These are phyloP conservation scores for Clavulina sp. DNA, from an alignment of 768 basidiomycete genomes.

Conservation along the genomic window DNA sequence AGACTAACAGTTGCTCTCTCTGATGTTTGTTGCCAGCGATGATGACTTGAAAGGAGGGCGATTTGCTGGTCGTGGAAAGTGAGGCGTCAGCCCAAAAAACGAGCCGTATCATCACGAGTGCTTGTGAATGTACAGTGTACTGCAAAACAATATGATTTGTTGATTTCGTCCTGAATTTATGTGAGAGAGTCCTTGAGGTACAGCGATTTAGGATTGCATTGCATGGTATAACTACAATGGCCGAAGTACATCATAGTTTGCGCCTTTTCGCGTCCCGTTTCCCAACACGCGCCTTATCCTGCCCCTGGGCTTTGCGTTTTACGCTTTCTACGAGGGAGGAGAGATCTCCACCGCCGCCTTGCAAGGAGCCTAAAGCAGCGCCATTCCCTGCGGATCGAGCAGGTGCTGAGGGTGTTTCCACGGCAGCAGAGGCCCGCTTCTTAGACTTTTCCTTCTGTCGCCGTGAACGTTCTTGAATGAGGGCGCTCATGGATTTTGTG, in stretches of 20 bases:
- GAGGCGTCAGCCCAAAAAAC: too few relatives aligned
- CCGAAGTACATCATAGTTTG: not conserved
- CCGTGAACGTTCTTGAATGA: conserved; percentile 70
- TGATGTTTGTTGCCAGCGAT: conserved; percentile 28
- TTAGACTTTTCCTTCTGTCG: conserved; percentile 28
- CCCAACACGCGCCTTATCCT: not conserved
- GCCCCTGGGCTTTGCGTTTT: conserved; percentile 47
- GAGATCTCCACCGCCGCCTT: conserved; percentile 24
- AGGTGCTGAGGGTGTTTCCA: not conserved
- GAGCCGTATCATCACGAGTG: too few relatives aligned
- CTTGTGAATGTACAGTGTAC: too few relatives aligned
- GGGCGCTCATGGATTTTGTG: conserved; percentile 74
- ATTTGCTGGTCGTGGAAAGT: conserved; percentile 52
- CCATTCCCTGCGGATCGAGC: too few relatives aligned
- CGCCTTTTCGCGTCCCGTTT: not conserved
- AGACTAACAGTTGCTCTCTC: not conserved
- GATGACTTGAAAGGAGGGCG: conserved; percentile 52
- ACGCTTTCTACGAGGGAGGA: conserved; percentile 66
- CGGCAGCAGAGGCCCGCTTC: not conserved
- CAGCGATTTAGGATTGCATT: not conserved
- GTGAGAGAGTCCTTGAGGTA: not conserved
- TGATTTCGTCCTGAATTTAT: too few relatives aligned
- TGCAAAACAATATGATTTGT: too few relatives aligned
- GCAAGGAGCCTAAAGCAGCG: not conserved
- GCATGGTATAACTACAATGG: not conserved